Conservation (phyloP, 2,329 filamentous ascomycete genomes). For the Cladophialophora bantiana region DNA sequence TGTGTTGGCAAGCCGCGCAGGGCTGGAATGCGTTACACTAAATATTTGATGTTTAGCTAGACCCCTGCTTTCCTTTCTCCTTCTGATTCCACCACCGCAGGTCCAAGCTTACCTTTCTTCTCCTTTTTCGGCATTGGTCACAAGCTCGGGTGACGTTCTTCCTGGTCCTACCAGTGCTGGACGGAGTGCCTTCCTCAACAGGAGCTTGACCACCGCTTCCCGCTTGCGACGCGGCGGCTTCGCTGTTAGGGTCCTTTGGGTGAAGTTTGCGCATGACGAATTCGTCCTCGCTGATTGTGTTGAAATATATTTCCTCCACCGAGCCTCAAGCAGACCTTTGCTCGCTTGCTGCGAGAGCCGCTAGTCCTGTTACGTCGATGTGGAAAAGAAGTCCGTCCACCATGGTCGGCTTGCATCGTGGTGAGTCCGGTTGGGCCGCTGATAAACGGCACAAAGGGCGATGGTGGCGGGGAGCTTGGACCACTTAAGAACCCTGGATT, state of each 20-base stretch:
- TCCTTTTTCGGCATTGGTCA: slow-evolving; percentile 4
- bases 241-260: not conserved
- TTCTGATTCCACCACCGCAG: not conserved
- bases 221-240: not conserved
- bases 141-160: slow-evolving; percentile 4
- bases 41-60: not conserved
- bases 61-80: not conserved
- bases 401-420: not conserved
- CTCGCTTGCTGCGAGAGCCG: not conserved
- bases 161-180: not conserved
- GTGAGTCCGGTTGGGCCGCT: not conserved
- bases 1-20: not conserved
- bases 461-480: not conserved
- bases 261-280: not conserved
- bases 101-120: not conserved
- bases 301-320: not conserved
- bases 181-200: not conserved
- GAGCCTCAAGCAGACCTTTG: not conserved
- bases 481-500: not conserved
- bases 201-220: not conserved
- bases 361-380: not conserved
- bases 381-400: not conserved
- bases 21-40: not conserved
- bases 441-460: not conserved
- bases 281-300: not conserved